These are phyloP conservation scores for Blastobotrys terrestris DNA, from an alignment of 805 yeast genomes.

Conservation along the genomic window DNA sequence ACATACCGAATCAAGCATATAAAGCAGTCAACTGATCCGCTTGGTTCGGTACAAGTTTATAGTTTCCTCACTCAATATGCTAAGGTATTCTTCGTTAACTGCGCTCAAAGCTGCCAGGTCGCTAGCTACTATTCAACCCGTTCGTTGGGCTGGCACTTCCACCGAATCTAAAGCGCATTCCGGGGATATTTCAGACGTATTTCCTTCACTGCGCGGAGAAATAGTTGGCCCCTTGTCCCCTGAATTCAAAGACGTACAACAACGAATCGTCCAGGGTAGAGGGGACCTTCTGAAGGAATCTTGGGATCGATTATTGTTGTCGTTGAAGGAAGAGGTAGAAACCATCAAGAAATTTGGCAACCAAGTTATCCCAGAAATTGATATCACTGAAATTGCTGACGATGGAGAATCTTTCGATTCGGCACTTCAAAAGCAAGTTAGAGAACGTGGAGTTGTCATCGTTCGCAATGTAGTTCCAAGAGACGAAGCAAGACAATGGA, in stretches of 20 bases:
- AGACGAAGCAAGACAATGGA: constrained; percentile 24
- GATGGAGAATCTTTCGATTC: background rate
- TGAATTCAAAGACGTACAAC: constrained; percentile 9
- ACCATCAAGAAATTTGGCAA: constrained; percentile 5
- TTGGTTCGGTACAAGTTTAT: background rate
- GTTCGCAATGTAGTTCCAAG: constrained; percentile 31
- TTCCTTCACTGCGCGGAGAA: constrained; percentile 16
- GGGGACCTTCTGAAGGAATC: constrained; percentile 2
- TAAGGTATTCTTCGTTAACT: background rate
- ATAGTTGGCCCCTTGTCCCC: constrained; percentile 10
- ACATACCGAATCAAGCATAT: background rate
- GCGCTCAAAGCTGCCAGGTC: background rate
- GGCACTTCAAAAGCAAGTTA: background rate
- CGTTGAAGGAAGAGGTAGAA: constrained; percentile 9
- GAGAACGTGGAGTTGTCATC: constrained; percentile 29
- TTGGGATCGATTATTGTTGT: constrained; percentile 6
- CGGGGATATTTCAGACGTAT: constrained; percentile 17
- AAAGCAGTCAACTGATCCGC: background rate
- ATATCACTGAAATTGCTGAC: constrained; percentile 4
- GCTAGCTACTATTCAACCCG: background rate
- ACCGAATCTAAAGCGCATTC: background rate
- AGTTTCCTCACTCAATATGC: background rate
- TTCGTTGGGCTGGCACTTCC: background rate
- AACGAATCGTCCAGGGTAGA: constrained; percentile 5
- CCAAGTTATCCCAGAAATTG: constrained; percentile 10